Evolutionary conservation across 495 filamentous ascomycete genomes (phyloP).

Genomic region (Ascobolus immersus): DNA sequence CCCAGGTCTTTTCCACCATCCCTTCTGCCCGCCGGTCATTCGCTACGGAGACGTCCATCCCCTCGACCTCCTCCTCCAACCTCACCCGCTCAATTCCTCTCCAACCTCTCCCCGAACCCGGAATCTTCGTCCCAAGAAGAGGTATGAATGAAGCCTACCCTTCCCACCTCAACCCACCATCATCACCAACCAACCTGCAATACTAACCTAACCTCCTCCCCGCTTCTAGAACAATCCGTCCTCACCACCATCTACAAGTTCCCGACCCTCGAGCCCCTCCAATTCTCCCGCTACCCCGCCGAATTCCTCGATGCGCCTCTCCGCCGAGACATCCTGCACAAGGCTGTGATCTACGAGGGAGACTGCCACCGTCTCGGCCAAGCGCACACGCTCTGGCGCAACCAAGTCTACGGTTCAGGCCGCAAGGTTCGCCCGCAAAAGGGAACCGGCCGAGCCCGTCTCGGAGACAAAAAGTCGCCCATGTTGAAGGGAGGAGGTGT

Average conservation of each 20-base stretch:
- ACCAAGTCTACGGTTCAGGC: constrained; percentile 56
- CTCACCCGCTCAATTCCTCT: constrained; percentile 3
- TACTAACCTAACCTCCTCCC: constrained; percentile 20
- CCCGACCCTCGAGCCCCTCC: constrained; percentile 62
- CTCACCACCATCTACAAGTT: constrained; percentile 70
- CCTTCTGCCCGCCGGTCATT: constrained; percentile 31
- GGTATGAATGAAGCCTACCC: constrained; percentile 3
- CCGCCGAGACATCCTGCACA: constrained; percentile 76
- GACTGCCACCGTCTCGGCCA: constrained; percentile 70
- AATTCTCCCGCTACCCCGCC: constrained; percentile 50
- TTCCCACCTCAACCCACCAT: not conserved
- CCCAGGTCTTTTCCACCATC: too few relatives aligned
- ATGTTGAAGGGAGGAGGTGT: constrained; percentile 69
- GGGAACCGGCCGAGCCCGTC: constrained; percentile 52
- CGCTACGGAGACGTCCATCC: constrained; percentile 40
- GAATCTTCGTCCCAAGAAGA: constrained; percentile 11
- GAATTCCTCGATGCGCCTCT: constrained; percentile 67
- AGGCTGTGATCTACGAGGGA: constrained; percentile 79
- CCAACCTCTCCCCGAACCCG: constrained; percentile 4
- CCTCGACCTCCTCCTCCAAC: constrained; percentile 3
- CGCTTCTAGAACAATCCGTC: too few relatives aligned
- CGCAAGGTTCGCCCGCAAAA: constrained; percentile 64
- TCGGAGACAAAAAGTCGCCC: constrained; percentile 58
- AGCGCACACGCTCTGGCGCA: constrained; percentile 59
- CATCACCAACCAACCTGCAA: not conserved